phyloP scores from a whole-genome alignment of 2,329 filamentous ascomycete genomes.

The Mycogone perniciosa region DNA sequence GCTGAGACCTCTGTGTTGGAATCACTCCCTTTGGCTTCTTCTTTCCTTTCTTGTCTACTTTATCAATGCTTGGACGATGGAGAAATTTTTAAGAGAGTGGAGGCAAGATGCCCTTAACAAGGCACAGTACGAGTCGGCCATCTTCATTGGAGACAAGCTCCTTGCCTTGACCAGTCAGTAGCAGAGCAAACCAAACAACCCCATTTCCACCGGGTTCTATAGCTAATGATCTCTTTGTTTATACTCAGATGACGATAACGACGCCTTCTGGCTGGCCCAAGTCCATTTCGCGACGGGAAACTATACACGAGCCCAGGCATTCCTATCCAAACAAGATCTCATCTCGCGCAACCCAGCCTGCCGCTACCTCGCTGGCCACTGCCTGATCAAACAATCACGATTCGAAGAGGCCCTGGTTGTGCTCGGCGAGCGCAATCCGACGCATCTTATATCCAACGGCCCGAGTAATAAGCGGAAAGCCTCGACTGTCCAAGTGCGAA shows the following conservation, averaged over 20 bases:
- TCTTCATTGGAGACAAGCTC: constrained; percentile 96
- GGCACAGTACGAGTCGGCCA: constrained; percentile 92
- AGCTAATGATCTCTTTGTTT: not conserved
- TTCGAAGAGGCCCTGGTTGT: constrained; percentile 83
- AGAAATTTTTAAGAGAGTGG: constrained; percentile 90
- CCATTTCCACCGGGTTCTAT: constrained; percentile 3
- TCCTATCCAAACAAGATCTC: constrained; percentile 78
- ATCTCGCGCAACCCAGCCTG: constrained; percentile 77
- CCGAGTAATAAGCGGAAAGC: constrained; percentile 33
- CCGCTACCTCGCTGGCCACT: constrained; percentile 88
- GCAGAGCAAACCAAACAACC: not conserved
- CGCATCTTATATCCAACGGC: constrained; percentile 66
- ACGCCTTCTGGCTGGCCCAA: constrained; percentile 97
- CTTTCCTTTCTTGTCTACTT: not conserved
- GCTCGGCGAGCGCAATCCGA: constrained; percentile 90
- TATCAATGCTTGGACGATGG: constrained; percentile 52
- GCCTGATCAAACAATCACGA: constrained; percentile 84
- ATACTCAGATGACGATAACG: constrained; percentile 72
- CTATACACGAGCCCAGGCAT: constrained; percentile 83
- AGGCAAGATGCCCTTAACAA: constrained; percentile 92
- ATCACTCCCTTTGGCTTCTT: not conserved
- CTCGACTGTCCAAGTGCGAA: constrained; percentile 25
- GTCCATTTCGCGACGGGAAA: constrained; percentile 94
- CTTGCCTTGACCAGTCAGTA: constrained; percentile 80
- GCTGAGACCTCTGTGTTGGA: not conserved